Base-by-base conservation (phyloP, 345 rosid genomes). In the Triadica sebifera region DNA sequence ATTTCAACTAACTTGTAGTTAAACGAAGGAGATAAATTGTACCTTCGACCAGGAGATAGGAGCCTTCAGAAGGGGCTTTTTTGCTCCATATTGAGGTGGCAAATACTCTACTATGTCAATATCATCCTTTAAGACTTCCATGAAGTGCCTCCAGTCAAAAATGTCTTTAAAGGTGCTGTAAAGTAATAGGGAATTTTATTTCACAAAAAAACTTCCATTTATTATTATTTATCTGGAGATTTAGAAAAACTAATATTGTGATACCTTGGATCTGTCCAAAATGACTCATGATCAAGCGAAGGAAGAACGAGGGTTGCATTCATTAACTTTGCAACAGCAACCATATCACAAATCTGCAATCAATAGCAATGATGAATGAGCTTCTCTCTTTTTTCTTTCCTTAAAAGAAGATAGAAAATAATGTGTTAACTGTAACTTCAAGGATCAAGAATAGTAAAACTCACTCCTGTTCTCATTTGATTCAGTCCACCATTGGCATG, bases 31-130 rank as follows among this genome's bases (percentile, higher is more conserved):
- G 11, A 57, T 57, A 20, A 57, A 34, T 29, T 6, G 66, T 64
- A 95, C 99, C 99, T 89, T 96, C 0, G 99, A 96, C 99, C 99
- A 96, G n/a, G 99, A 96, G 77, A 96, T 81, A 43, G 99, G 99
- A 59, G 98, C 97, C 85, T 87, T 96, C 56, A 81, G 63, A 56
- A 86, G 86, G 53, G 97, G 97, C 78, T 88, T 88, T 81, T 76
- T 81, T 24, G 75, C 70, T 12, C 89, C 83, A 53, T 79, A 87
- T 24, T 74, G 73, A 5, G 84, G 75, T 11, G 99, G 98, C 72
- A 93, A 76, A 80, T 92, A 93, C 85, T 93, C 98, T 0, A 91
- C 86, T 65, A 96, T 90, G 15, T 89, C 86, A 63, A 96, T 76
- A 61, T 96, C 98, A 17, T 89, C 89, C 85, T 86, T 90, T 34